Percentiles rank a stretch among this genome's conserved stretches.
These are phyloP conservation scores for Spiromastix sp. DNA, from an alignment of 2,329 filamentous ascomycete genomes.

Conservation along the genomic window DNA sequence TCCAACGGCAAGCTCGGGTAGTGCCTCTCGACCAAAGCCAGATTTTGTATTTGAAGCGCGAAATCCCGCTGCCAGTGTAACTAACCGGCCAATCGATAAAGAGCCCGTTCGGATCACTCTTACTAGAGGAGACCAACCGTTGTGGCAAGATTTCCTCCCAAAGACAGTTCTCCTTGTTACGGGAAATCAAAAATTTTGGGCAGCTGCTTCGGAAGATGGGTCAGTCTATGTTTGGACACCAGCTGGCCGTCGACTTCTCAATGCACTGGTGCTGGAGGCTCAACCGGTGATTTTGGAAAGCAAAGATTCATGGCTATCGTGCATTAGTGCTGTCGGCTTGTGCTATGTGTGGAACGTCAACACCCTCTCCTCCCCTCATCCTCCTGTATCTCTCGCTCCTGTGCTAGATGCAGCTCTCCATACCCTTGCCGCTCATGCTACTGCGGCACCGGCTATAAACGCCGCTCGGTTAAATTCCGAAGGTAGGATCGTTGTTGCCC, in stretches of 20 bases:
- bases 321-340: slow-evolving; percentile 77
- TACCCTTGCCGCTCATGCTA: slow-evolving; percentile 67
- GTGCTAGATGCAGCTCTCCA: slow-evolving; percentile 79
- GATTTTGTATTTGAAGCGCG: slow-evolving; percentile 78
- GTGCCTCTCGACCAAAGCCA: slow-evolving; percentile 44
- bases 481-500: slow-evolving; percentile 75
- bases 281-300: slow-evolving; percentile 92
- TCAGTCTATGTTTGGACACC: slow-evolving; percentile 86
- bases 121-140: slow-evolving; percentile 63
- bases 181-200: slow-evolving; percentile 85
- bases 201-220: slow-evolving; percentile 86
- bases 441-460: slow-evolving; percentile 71
- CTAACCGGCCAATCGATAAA: slow-evolving; percentile 51
- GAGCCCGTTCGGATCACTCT: slow-evolving; percentile 80
- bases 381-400: slow-evolving; percentile 78
- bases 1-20: slow-evolving; percentile 24
- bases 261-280: slow-evolving; percentile 76
- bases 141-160: slow-evolving; percentile 94
- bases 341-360: slow-evolving; percentile 92
- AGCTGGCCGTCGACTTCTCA: slow-evolving; percentile 74
- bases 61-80: slow-evolving; percentile 58
- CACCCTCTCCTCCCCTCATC: slow-evolving; percentile 72
- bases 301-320: slow-evolving; percentile 78
- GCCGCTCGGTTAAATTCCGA: slow-evolving; percentile 84
- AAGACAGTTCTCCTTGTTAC: slow-evolving; percentile 80